Conservation (phyloP, 2,329 filamentous ascomycete genomes). For the Amphichorda felina region DNA sequence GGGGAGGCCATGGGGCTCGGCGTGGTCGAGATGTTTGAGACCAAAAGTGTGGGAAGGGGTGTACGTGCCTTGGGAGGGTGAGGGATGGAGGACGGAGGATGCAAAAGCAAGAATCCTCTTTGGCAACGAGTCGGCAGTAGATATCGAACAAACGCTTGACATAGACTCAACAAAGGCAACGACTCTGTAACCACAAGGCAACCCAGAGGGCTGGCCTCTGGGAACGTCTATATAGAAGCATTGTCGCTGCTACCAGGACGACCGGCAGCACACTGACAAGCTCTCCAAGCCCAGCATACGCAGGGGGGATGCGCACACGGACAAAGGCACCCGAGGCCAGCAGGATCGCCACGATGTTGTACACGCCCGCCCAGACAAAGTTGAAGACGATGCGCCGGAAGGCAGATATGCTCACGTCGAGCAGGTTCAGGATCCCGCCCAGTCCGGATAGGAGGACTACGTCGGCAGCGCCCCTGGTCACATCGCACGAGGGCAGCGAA, state of each 20-base stretch:
- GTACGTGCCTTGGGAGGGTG: conserved; percentile 28
- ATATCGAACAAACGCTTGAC: no score
- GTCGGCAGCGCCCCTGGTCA: conserved; percentile 56
- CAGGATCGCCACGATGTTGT: conserved; percentile 58
- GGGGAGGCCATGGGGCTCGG: conserved; percentile 61
- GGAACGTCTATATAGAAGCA: neutral
- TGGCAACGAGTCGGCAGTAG: neutral
- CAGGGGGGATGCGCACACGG: conserved; percentile 35
- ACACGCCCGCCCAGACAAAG: conserved; percentile 58
- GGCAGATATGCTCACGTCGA: conserved; percentile 37
- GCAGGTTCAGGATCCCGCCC: conserved; percentile 40
- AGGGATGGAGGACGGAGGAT: neutral
- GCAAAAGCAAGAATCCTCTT: neutral
- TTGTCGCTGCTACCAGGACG: conserved; percentile 3
- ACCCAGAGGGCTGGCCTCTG: no score
- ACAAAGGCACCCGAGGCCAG: conserved; percentile 57
- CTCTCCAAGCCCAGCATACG: conserved; percentile 60
- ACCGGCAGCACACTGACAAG: conserved; percentile 48
- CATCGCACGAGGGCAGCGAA: conserved; percentile 25
- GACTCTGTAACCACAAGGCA: no score
- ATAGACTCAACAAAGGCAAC: no score
- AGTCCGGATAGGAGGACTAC: conserved; percentile 53
- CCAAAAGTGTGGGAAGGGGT: conserved; percentile 58
- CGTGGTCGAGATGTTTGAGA: conserved; percentile 63
- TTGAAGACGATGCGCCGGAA: conserved; percentile 49